Conservation (phyloP, 306 rosid genomes). For the Citrullus mucosospermus region DNA sequence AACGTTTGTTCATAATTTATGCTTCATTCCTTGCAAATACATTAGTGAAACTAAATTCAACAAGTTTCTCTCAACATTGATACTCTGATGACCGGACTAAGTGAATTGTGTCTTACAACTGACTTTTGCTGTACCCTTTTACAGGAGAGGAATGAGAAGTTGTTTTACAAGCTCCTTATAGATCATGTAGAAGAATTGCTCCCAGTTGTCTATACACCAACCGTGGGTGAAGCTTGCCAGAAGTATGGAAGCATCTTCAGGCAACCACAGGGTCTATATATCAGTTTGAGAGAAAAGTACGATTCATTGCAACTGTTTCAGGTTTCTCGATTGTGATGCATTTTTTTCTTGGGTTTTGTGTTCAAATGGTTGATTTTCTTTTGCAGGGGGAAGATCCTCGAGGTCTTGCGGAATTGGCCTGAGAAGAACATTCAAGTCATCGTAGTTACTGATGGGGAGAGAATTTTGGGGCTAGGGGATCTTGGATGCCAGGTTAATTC, state of each 20-base stretch:
- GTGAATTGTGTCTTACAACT: neutral
- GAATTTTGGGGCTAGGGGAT: conserved; percentile 90
- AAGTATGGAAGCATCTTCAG: conserved; percentile 80
- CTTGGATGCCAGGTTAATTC: conserved; percentile 84
- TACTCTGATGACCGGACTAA: neutral
- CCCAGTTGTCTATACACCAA: conserved; percentile 91
- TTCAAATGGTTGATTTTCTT: conserved; percentile 11
- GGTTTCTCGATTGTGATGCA: conserved; percentile 8
- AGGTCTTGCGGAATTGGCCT: conserved; percentile 96
- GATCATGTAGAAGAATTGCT: conserved; percentile 90
- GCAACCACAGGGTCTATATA: conserved; percentile 82
- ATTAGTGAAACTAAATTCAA: neutral
- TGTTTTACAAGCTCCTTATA: conserved; percentile 74
- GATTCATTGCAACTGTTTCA: conserved; percentile 12
- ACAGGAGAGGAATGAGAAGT: conserved; percentile 77
- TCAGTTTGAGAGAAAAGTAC: conserved; percentile 93
- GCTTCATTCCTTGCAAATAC: neutral
- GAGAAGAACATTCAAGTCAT: conserved; percentile 90
- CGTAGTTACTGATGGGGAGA: conserved; percentile 95
- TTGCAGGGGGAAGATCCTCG: conserved; percentile 77
- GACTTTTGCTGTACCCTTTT: neutral
- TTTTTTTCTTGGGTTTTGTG: conserved; percentile 1
- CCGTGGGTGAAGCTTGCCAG: conserved; percentile 99
- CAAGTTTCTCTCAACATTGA: neutral
- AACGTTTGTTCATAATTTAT: neutral